Evolutionary conservation across 176 grass and related monocot species (phyloP), one percentile per base, ranked within the genome.

Genomic region (Raddia distichophylla): DNA sequence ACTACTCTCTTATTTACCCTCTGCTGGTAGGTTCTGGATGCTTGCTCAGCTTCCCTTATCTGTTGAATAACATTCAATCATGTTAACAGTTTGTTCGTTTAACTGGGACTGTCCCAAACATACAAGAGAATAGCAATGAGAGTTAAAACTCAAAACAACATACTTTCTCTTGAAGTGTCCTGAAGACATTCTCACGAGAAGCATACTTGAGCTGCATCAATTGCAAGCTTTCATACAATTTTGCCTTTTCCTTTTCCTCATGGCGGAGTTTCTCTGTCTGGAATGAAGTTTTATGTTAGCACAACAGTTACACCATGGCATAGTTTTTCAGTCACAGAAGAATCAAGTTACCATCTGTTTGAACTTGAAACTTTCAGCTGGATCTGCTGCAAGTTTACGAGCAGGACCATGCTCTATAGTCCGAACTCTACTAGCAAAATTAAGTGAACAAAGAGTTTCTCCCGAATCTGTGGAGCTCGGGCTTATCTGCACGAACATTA

Each of bases 401-500:
- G 77, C 89, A 76, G 96, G 96, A 17, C 91, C 93, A 82, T 95
- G 74, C 69, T 99, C 96, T 77, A 99, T 84, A 53, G 93, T 83
- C 27, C 96, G 65, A 68, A 99, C 96, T 58, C 96, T 86, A 80
- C 91, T 93, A 73, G 96, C 96, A 90, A 95, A 99, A 45, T 93
- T 99, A 27, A 99, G 76, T 5, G 96, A 95, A 65, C 87, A 93
- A 14, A 93, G 73, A 35, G 96, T 95, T 88, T 99, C 96, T 58
- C 87, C 96, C 17, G 90, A 79, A 85, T 99, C 96, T 53, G 87
- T 74, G 19, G 96, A 95, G 55, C 91, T 95, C 74, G 96, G 93
- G 56, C 96, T 99, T 66, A 99, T 92, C 78, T 99, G 96, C 68
- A 94, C 89, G 20, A 99, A 93, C 96, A 99, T 99, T n/a, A 99